phyloP scores from a whole-genome alignment of 805 yeast species.

The Kodamaea neixiangensis region DNA sequence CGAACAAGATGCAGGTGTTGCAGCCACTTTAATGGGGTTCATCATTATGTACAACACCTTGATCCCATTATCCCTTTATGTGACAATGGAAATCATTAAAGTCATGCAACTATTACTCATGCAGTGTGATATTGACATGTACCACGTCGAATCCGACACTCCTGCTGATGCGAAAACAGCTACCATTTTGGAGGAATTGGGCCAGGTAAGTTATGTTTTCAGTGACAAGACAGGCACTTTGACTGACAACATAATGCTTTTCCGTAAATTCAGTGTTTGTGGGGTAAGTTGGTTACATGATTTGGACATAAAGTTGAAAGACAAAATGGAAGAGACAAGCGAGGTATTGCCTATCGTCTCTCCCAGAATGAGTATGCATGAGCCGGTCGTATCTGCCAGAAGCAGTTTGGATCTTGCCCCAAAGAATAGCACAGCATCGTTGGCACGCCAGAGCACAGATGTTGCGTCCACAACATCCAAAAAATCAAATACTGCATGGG shows the following conservation, averaged over 20 bases:
- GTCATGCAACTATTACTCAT: constrained; percentile 79
- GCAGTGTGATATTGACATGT: constrained; percentile 94
- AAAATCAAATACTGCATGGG: constrained; percentile 40
- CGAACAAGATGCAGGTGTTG: constrained; percentile 75
- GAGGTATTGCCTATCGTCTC: constrained; percentile 3
- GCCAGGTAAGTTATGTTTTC: constrained; percentile 93
- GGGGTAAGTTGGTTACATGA: constrained; percentile 93
- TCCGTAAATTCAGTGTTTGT: constrained; percentile 81
- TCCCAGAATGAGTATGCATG: constrained; percentile 7
- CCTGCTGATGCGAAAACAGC: constrained; percentile 96
- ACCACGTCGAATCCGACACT: constrained; percentile 77
- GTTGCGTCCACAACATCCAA: constrained; percentile 14
- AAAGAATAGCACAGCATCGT: constrained; percentile 34
- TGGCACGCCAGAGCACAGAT: background rate
- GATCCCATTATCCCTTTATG: constrained; percentile 92
- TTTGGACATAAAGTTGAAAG: constrained; percentile 47
- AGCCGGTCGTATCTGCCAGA: constrained; percentile 7
- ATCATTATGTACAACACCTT: constrained; percentile 96
- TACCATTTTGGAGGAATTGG: constrained; percentile 91
- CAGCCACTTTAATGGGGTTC: constrained; percentile 92
- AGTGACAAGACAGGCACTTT: constrained; percentile 97
- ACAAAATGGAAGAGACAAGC: constrained; percentile 7
- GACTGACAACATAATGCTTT: constrained; percentile 92
- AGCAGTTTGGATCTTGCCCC: constrained; percentile 17
- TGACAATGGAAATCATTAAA: constrained; percentile 94